Evolutionary conservation across 2,329 filamentous ascomycete species (phyloP).

Genomic region (Epichloe glyceriae): DNA sequence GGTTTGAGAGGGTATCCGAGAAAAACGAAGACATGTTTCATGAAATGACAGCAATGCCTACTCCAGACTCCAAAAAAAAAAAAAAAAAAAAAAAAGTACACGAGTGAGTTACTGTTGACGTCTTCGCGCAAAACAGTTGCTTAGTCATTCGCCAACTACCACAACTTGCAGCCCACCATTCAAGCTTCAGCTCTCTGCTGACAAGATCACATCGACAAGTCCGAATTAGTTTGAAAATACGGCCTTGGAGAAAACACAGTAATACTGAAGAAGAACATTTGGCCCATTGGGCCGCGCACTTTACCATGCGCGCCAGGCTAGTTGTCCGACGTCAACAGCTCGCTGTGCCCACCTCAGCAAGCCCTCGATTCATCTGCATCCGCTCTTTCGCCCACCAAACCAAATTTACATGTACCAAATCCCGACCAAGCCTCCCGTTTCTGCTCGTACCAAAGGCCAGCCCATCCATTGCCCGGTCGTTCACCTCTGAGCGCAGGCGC

Average conservation of each 20-base stretch:
- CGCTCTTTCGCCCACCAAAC: conserved; percentile 17
- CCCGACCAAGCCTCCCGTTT: conserved; percentile 31
- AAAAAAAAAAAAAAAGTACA: neutral
- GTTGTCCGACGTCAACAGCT: conserved; percentile 17
- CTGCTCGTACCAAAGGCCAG: conserved; percentile 35
- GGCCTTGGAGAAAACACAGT: neutral
- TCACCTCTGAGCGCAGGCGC: conserved; percentile 64
- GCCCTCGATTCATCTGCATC: conserved; percentile 11
- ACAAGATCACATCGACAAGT: neutral
- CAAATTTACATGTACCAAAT: conserved; percentile 16
- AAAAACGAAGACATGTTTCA: conserved; percentile 30
- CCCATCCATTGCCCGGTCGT: conserved; percentile 49
- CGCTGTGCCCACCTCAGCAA: conserved; percentile 8
- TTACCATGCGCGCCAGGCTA: conserved; percentile 27
- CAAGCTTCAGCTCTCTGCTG: neutral
- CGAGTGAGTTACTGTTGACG: neutral
- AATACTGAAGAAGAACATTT: neutral
- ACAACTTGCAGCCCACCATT: neutral
- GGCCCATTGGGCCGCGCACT: conserved; percentile 4
- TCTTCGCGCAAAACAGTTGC: neutral
- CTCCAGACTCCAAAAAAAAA: neutral
- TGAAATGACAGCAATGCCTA: conserved; percentile 5
- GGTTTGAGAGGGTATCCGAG: conserved; percentile 29
- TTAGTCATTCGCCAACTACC: conserved; percentile 1
- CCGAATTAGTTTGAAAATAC: neutral